A percentile compares a stretch with the other conserved stretches of the same genome.
Conservation (phyloP, 2,329 filamentous ascomycete genomes). For the Aspergillus quadricinctus region DNA sequence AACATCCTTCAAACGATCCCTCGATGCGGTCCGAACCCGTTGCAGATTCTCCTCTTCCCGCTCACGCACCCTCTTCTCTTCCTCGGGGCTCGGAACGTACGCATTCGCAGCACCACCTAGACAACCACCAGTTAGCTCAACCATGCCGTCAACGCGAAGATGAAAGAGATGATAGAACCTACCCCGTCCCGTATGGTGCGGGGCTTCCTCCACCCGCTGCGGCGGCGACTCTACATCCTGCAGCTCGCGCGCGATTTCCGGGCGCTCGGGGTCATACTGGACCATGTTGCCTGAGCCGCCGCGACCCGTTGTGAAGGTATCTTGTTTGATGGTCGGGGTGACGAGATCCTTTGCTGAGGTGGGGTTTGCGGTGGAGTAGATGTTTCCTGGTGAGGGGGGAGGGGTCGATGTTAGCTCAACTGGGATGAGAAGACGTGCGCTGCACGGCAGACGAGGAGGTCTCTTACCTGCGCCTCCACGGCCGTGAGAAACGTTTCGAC, state of each 20-base stretch:
- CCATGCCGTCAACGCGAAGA: not conserved
- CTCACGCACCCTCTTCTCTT: constrained; percentile 25
- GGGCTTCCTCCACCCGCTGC: constrained; percentile 34
- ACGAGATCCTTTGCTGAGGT: constrained; percentile 62
- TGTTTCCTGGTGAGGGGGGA: constrained; percentile 51
- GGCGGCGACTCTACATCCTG: constrained; percentile 71
- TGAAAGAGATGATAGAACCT: constrained; percentile 12
- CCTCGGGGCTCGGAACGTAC: constrained; percentile 22
- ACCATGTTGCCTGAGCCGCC: constrained; percentile 89
- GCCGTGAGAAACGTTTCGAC: constrained; percentile 57
- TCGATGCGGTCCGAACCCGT: constrained; percentile 25
- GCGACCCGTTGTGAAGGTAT: constrained; percentile 84
- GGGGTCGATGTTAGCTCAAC: not conserved
- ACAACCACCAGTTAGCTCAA: not conserved
- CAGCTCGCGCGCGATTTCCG: constrained; percentile 65
- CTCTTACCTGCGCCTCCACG: constrained; percentile 66
- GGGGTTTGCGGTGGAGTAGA: constrained; percentile 49
- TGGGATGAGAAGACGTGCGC: not conserved
- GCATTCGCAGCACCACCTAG: constrained; percentile 36
- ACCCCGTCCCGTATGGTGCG: constrained; percentile 43
- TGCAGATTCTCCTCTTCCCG: constrained; percentile 32
- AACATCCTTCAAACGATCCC: constrained; percentile 25
- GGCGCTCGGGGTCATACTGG: constrained; percentile 62
- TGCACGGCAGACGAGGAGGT: not conserved
- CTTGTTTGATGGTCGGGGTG: constrained; percentile 76